phyloP scores from a whole-genome alignment of 1,284 basidiomycete genomes.

The Tremellales sp. region DNA sequence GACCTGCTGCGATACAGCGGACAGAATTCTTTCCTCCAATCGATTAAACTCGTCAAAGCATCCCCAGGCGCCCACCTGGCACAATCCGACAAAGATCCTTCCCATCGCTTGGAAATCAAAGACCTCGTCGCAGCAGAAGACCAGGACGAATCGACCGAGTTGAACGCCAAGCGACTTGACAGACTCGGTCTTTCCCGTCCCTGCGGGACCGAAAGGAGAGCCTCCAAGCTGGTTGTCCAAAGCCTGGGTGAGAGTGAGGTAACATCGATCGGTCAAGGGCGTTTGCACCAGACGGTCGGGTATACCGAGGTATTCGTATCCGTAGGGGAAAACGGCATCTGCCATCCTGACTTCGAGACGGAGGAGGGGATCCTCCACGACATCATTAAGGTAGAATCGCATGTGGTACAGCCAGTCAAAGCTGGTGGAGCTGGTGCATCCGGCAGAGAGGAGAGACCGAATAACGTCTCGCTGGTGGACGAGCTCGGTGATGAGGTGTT shows the following conservation, averaged over 20 bases:
- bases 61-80: conserved; percentile 99
- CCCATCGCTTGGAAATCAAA: conserved; percentile 99
- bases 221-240: conserved; percentile 92
- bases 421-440: conserved; percentile 62
- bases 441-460: conserved; percentile 68
- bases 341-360: conserved; percentile 79
- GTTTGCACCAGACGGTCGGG: conserved; percentile 97
- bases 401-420: conserved; percentile 98
- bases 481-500: conserved; percentile 97
- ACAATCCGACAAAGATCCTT: conserved; percentile 95
- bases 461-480: conserved; percentile 97
- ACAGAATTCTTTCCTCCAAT: conserved; percentile 94
- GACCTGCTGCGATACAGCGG: conserved; percentile 98
- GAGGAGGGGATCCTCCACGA: conserved; percentile 69
- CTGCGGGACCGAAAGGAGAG: conserved; percentile 96
- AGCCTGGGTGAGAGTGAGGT: conserved; percentile 94
- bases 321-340: conserved; percentile 91
- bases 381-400: conserved; percentile 88
- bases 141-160: conserved; percentile 93
- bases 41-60: conserved; percentile 99
- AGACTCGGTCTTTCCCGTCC: conserved; percentile 99
- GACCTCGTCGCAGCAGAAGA: conserved; percentile 99
- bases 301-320: conserved; percentile 98
- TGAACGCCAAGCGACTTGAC: conserved; percentile 98
- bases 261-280: conserved; percentile 95